Base-by-base conservation (phyloP, 1,139 yeast genomes). In the Blastobotrys buckinghamii region DNA sequence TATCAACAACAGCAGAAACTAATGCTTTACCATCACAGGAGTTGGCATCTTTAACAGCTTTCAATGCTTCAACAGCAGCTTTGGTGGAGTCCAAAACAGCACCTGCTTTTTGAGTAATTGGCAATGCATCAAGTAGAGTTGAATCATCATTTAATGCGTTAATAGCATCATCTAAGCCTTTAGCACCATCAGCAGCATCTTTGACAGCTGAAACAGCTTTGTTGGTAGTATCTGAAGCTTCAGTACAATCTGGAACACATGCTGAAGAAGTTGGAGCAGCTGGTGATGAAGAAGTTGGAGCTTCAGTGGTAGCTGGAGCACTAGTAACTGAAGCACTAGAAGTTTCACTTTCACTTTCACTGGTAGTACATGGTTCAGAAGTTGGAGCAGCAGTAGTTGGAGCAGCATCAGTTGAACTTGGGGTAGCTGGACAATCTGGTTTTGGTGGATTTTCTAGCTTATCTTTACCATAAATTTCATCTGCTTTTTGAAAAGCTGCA, bases 261-360 rank as follows among this genome's bases (percentile, higher is more conserved):
- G 42, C 45, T 24, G 45, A 41, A 20, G 49, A 17, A n/a, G 45
- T 39, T 36, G 49, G 39, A 17, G 42, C 45, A 6, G 49, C 4
- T 12, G 40, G 2, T 3, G 40, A 19, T 37, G 37, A 27, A 12
- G 42, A 16, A 29, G 36, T n/a, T 29, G 29, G 37, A 13, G 27
- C 42, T 12, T 13, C 47, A 12, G 40, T 7, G 16, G 41, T 27
- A 26, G 27, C n/a, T 19, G 34, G 16, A 36, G 39, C 46, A 24
- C 30, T 9, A 26, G 39, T 8, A 3, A 4, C 3, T 12, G n/a
- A 19, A n/a, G 17, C 29, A 8, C 26, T 7, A 16, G 44, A 19
- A 12, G 29, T 13, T 10, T 9, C 9, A 17, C 30, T 32, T n/a
- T 34, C 6, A 4, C 35, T 15, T 22, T 26, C 42, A 26, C 35